These are phyloP conservation scores for Hyphodiscus hymeniophilus DNA, from an alignment of 495 filamentous ascomycete genomes.

Conservation along the genomic window DNA sequence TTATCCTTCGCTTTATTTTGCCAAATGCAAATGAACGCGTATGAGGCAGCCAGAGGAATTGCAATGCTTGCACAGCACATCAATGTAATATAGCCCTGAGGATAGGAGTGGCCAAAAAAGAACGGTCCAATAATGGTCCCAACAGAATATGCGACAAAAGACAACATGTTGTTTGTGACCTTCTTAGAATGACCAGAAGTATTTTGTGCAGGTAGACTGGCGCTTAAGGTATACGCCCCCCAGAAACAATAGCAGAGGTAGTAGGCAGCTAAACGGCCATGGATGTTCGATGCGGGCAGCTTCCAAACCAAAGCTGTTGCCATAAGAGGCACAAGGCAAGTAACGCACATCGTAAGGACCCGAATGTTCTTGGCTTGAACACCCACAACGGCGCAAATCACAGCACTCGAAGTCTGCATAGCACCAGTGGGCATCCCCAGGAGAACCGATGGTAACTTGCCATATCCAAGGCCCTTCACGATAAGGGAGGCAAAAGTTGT, in stretches of 20 bases:
- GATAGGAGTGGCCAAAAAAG: not conserved
- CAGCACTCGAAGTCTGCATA: too few species aligned
- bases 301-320: conserved; percentile 1
- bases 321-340: too few species aligned
- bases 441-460: too few species aligned
- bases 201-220: conserved; percentile 4
- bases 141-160: conserved; percentile 3
- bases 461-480: too few species aligned
- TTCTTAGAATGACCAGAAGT: conserved; percentile 11
- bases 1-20: not conserved
- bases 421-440: too few species aligned
- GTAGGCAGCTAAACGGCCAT: conserved; percentile 4
- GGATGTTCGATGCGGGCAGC: conserved; percentile 6
- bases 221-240: conserved; percentile 2
- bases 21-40: not conserved
- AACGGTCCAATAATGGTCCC: not conserved
- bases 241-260: conserved; percentile 11
- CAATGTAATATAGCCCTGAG: not conserved
- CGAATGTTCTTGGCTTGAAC: too few species aligned
- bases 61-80: too few species aligned
- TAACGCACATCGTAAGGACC: too few species aligned
- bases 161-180: not conserved
- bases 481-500: too few species aligned
- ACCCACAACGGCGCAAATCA: too few species aligned
- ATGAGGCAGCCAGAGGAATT: not conserved